Percentiles rank a stretch among this genome's conserved stretches.
Evolutionary conservation across 2,329 filamentous ascomycete species (phyloP).

Genomic region (Aspergillus sp.): DNA sequence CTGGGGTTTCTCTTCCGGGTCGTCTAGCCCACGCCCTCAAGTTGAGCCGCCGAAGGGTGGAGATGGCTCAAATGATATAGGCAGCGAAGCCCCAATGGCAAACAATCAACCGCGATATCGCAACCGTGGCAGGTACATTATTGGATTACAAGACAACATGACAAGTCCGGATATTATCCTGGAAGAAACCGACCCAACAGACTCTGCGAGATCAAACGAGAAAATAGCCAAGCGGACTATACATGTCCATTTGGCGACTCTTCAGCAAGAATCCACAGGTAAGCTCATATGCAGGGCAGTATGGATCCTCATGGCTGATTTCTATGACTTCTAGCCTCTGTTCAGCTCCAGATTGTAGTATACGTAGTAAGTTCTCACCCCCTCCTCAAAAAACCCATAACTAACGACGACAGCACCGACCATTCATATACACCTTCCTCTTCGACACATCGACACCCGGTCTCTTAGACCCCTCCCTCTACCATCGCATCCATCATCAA

Average conservation of each 20-base stretch:
- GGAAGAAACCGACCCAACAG: constrained; percentile 30
- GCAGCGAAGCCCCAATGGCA: constrained; percentile 3
- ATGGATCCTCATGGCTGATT: not conserved
- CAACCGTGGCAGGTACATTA: constrained; percentile 44
- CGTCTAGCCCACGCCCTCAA: constrained; percentile 30
- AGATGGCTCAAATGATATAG: constrained; percentile 9
- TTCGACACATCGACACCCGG: constrained; percentile 50
- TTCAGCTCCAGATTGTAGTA: constrained; percentile 45
- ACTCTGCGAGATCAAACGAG: constrained; percentile 28
- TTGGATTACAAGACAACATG: constrained; percentile 50
- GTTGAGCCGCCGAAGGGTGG: constrained; percentile 32
- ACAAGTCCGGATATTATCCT: constrained; percentile 37
- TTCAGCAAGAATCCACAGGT: constrained; percentile 23
- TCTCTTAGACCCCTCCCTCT: constrained; percentile 49
- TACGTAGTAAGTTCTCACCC: constrained; percentile 40
- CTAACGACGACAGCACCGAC: constrained; percentile 43
- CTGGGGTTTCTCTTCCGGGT: constrained; percentile 48
- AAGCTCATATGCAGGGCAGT: not conserved
- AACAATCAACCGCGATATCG: constrained; percentile 25
- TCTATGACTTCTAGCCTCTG: constrained; percentile 13
- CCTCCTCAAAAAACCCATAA: not conserved
- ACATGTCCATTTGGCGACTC: constrained; percentile 36
- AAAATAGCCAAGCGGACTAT: constrained; percentile 44
- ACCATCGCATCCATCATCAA: constrained; percentile 54
- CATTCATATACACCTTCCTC: constrained; percentile 57